Conservation (phyloP, 1,284 basidiomycete species). For the Ceratorhiza oryzae-sativae region DNA sequence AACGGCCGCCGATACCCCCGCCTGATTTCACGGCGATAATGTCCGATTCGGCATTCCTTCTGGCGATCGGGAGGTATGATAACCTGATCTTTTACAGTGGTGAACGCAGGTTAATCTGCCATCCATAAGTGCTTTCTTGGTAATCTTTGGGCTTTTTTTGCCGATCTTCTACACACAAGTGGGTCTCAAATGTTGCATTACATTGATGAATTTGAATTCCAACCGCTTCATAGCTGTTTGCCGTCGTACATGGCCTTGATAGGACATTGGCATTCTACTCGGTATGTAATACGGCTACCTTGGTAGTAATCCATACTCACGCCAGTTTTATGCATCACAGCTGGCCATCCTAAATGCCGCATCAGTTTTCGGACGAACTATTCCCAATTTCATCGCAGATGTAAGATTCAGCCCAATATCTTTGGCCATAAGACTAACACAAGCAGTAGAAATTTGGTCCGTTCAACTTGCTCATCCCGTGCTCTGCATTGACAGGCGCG, state of each 20-base stretch:
- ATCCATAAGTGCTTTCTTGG: slow-evolving; percentile 30
- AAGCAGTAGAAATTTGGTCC: slow-evolving; percentile 30
- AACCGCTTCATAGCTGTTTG: background rate
- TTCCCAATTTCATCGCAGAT: slow-evolving; percentile 33
- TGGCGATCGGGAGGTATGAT: slow-evolving; percentile 1
- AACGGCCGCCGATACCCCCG: slow-evolving; percentile 7
- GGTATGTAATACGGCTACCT: background rate
- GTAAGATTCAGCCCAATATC: background rate
- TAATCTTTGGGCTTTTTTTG: slow-evolving; percentile 18
- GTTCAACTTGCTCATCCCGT: slow-evolving; percentile 38
- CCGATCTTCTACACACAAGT: slow-evolving; percentile 31
- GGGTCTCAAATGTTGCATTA: background rate
- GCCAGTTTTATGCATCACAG: background rate
- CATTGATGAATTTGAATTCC: background rate
- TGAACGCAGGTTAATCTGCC: too few relatives aligned
- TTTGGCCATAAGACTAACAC: background rate
- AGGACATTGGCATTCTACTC: slow-evolving; percentile 23
- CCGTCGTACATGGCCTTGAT: slow-evolving; percentile 24
- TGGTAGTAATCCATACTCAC: background rate
- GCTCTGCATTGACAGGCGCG: slow-evolving; percentile 20
- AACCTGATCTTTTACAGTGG: too few relatives aligned
- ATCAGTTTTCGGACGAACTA: slow-evolving; percentile 31
- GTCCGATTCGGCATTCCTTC: background rate
- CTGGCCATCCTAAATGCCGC: slow-evolving; percentile 27
- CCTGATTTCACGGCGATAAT: slow-evolving; percentile 28